phyloP scores from a whole-genome alignment of 129 eudicot genomes.

The Lonicera japonica region DNA sequence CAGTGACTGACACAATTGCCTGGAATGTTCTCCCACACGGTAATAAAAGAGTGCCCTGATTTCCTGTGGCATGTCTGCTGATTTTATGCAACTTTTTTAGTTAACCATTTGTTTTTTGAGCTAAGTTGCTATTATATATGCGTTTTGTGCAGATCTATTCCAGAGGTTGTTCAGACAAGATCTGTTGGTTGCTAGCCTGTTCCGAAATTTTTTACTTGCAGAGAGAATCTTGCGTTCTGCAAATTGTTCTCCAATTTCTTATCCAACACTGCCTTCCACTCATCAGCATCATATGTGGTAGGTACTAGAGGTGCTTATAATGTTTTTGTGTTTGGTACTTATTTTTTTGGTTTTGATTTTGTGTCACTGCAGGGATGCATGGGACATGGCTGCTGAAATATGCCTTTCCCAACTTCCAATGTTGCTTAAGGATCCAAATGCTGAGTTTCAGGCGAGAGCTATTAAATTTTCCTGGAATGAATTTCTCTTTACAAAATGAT shows the following conservation, averaged over 20 bases:
- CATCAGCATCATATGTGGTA: slow-evolving; percentile 99
- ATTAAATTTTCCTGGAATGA: not conserved
- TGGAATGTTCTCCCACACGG: slow-evolving; percentile 99
- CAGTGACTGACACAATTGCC: slow-evolving; percentile 96
- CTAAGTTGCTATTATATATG: slow-evolving; percentile 1
- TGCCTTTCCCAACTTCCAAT: slow-evolving; percentile 95
- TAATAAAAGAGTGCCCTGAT: slow-evolving; percentile 19
- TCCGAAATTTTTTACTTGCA: slow-evolving; percentile 86
- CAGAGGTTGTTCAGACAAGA: slow-evolving; percentile 63
- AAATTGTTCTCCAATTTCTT: slow-evolving; percentile 89
- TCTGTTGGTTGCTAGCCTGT: slow-evolving; percentile 54
- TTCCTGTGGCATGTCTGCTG: not conserved
- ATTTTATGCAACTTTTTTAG: slow-evolving; percentile 6
- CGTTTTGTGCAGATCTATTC: slow-evolving; percentile 37
- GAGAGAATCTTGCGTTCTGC: slow-evolving; percentile 98
- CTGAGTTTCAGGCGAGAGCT: slow-evolving; percentile 73
- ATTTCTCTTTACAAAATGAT: not conserved
- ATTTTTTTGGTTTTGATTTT: not conserved
- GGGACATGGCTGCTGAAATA: slow-evolving; percentile 99
- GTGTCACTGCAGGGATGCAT: slow-evolving; percentile 77
- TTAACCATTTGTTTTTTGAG: not conserved
- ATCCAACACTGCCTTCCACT: slow-evolving; percentile 89
- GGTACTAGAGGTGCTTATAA: slow-evolving; percentile 12
- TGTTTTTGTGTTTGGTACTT: not conserved
- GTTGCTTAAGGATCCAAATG: slow-evolving; percentile 74